Evolutionary conservation across 139 green algal genomes (phyloP).

Genomic region (Chlamydomonas schloesseri): DNA sequence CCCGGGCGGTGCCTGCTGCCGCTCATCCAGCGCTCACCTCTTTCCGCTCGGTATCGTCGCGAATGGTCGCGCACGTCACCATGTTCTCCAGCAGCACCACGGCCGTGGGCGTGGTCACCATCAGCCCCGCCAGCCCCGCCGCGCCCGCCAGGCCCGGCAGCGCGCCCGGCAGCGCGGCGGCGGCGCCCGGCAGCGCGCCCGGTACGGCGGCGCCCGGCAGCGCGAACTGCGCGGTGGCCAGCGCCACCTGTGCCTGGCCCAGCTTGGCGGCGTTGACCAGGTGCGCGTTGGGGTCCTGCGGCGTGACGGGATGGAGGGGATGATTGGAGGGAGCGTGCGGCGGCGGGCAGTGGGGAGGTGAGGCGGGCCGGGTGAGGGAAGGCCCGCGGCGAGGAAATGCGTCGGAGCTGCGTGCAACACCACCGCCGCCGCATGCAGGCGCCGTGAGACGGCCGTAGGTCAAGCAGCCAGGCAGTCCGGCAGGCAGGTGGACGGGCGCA

Average conservation of each 20-base stretch:
- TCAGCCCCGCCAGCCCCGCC: neutral
- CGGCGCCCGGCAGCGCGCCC: neutral
- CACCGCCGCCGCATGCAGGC: too few relatives aligned
- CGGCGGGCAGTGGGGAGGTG: neutral
- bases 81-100: slow-evolving; percentile 82
- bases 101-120: slow-evolving; percentile 51
- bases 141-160: neutral
- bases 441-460: too few relatives aligned
- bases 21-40: too few relatives aligned
- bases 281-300: neutral
- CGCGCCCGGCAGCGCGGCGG: slow-evolving; percentile 8
- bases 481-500: too few relatives aligned
- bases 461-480: too few relatives aligned
- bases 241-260: slow-evolving; percentile 61
- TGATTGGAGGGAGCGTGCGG: too few relatives aligned
- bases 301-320: too few relatives aligned
- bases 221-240: neutral
- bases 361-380: neutral
- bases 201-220: neutral
- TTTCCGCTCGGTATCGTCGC: slow-evolving; percentile 52
- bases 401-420: too few relatives aligned
- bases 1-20: too few relatives aligned
- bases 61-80: slow-evolving; percentile 65
- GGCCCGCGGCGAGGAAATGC: too few relatives aligned
- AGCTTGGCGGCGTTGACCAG: slow-evolving; percentile 53